Evolutionary conservation across 495 filamentous ascomycete species (phyloP).

Genomic region (Trichodelitschia bisporula): DNA sequence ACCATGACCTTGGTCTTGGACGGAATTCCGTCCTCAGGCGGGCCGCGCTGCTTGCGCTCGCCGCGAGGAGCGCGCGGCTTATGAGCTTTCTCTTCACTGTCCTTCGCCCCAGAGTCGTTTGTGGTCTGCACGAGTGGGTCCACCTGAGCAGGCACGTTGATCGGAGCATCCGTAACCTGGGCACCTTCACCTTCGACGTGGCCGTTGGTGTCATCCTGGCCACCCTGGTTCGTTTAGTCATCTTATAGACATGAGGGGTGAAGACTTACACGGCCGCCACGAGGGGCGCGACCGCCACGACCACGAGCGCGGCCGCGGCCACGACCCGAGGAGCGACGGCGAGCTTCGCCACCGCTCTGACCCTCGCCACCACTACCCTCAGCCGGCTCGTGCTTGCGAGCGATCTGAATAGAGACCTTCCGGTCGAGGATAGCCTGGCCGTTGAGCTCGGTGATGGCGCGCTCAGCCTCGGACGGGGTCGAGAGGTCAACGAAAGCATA

Average conservation of each 20-base stretch:
- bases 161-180: too few species aligned
- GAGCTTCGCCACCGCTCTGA: constrained; percentile 38
- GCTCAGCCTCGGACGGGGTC: constrained; percentile 77
- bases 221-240: too few species aligned
- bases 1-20: constrained; percentile 99
- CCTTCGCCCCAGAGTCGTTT: constrained; percentile 27
- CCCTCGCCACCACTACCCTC: constrained; percentile 37
- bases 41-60: constrained; percentile 66
- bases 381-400: constrained; percentile 80
- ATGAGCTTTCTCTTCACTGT: constrained; percentile 21
- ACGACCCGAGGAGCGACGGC: constrained; percentile 15
- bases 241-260: constrained; percentile 2
- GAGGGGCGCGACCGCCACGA: constrained; percentile 57
- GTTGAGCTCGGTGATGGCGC: constrained; percentile 80
- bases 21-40: constrained; percentile 89
- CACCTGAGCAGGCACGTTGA: constrained; percentile 28
- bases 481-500: constrained; percentile 98
- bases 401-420: constrained; percentile 96
- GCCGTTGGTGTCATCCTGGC: too few species aligned
- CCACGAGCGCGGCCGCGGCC: constrained; percentile 24
- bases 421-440: constrained; percentile 91
- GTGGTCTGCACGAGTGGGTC: constrained; percentile 32
- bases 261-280: constrained; percentile 49
- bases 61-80: constrained; percentile 25
- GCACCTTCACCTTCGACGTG: too few species aligned